These are phyloP conservation scores for Skeletonema tropicum DNA, from an alignment of 108 stramenopile species.

Conservation along the genomic window DNA sequence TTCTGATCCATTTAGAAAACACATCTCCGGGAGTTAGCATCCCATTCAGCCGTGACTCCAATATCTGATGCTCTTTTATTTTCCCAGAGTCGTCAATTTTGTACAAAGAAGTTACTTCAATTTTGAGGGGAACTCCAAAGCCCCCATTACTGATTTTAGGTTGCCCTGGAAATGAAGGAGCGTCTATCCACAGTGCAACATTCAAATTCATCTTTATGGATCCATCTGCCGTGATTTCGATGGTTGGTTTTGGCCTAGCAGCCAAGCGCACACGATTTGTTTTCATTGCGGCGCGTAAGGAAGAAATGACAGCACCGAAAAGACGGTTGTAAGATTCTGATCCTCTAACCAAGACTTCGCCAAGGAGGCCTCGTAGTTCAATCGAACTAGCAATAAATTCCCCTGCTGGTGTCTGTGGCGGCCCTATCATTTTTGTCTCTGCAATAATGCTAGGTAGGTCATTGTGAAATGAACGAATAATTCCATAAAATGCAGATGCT, in stretches of 20 bases:
- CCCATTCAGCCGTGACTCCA: constrained; percentile 78
- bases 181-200: constrained; percentile 46
- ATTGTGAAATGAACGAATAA: constrained; percentile 57
- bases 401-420: constrained; percentile 35
- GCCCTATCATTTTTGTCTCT: background rate
- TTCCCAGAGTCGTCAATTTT: constrained; percentile 52
- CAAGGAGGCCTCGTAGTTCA: constrained; percentile 69
- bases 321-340: constrained; percentile 49
- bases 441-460: constrained; percentile 41
- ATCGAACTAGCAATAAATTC: constrained; percentile 53
- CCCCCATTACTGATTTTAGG: constrained; percentile 17
- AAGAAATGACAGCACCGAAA: constrained; percentile 50
- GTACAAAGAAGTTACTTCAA: constrained; percentile 70
- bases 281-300: constrained; percentile 47
- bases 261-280: constrained; percentile 47
- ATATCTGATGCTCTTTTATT: constrained; percentile 62
- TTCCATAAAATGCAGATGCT: constrained; percentile 61
- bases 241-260: constrained; percentile 33
- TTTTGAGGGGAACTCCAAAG: constrained; percentile 57
- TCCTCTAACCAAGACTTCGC: constrained; percentile 64
- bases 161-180: constrained; percentile 38
- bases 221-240: constrained; percentile 53
- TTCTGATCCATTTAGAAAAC: constrained; percentile 60
- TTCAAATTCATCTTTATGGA: constrained; percentile 47
- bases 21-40: constrained; percentile 77